phyloP scores from a whole-genome alignment of 2,329 filamentous ascomycete genomes.

The Sporothrix brasiliensis region DNA sequence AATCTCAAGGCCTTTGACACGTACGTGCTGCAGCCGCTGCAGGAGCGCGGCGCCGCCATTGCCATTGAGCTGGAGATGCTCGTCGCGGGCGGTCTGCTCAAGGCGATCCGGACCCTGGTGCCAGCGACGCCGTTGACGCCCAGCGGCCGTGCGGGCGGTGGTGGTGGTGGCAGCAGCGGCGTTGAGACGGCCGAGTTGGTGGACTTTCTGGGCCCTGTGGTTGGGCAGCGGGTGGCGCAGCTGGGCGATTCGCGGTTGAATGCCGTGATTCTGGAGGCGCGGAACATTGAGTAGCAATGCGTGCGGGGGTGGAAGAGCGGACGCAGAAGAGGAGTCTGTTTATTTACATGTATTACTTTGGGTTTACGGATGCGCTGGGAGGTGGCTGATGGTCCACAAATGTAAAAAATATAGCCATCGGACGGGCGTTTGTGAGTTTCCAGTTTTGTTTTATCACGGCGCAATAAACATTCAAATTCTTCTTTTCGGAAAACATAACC shows the following conservation, averaged over 20 bases:
- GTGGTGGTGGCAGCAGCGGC: conserved; percentile 41
- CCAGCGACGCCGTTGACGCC: conserved; percentile 37
- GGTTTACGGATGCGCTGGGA: not conserved
- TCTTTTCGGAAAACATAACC: too few relatives aligned
- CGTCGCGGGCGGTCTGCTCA: conserved; percentile 56
- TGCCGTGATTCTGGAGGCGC: conserved; percentile 58
- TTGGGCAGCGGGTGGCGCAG: conserved; percentile 54
- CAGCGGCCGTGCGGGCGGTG: conserved; percentile 33
- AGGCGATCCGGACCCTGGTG: conserved; percentile 53
- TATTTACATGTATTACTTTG: conserved; percentile 9
- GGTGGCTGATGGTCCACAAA: not conserved
- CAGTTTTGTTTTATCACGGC: not conserved
- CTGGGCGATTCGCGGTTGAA: conserved; percentile 54
- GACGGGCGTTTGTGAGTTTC: conserved; percentile 14
- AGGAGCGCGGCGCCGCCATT: conserved; percentile 51
- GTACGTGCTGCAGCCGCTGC: conserved; percentile 57
- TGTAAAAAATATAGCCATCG: not conserved
- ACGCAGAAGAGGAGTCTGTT: not conserved
- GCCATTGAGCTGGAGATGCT: conserved; percentile 58
- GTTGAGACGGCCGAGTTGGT: conserved; percentile 52
- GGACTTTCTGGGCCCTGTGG: conserved; percentile 59
- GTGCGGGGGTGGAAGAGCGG: not conserved
- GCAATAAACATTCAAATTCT: not conserved
- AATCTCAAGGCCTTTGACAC: conserved; percentile 60
- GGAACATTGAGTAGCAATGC: conserved; percentile 51